A percentile compares a stretch with the other conserved stretches of the same genome.
These are phyloP conservation scores for Clavulina sp. DNA, from an alignment of 768 basidiomycete species.

Conservation along the genomic window DNA sequence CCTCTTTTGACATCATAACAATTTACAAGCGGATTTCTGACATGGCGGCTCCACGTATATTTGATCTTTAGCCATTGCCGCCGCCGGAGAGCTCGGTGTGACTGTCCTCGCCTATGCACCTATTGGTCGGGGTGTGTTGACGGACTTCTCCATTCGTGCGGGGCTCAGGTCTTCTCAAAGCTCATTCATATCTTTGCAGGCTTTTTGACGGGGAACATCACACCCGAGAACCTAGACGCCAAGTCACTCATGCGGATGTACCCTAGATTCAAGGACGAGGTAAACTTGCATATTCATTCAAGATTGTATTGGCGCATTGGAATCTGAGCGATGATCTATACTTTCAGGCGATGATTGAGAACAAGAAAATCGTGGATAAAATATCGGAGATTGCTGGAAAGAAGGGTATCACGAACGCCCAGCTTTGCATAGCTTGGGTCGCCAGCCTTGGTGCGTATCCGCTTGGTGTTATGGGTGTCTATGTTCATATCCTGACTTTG, in stretches of 20 bases:
- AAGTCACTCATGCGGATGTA: slow-evolving; percentile 16
- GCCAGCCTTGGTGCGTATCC: slow-evolving; percentile 15
- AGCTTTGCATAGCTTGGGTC: slow-evolving; percentile 26
- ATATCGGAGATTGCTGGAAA: slow-evolving; percentile 17
- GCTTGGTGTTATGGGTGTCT: no score
- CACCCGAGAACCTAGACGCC: slow-evolving; percentile 20
- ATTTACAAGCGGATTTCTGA: no score
- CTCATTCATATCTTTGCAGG: no score
- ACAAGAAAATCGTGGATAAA: slow-evolving; percentile 22
- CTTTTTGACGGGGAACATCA: slow-evolving; percentile 36
- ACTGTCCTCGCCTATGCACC: slow-evolving; percentile 45
- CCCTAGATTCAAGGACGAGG: slow-evolving; percentile 21
- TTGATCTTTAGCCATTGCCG: slow-evolving; percentile 27
- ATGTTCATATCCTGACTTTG: no score
- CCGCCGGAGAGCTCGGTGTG: slow-evolving; percentile 37
- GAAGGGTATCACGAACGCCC: slow-evolving; percentile 22
- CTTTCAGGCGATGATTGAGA: slow-evolving; percentile 16
- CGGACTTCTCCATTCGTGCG: no score
- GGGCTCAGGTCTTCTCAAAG: no score
- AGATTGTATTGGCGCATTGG: slow-evolving; percentile 11
- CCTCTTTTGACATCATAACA: not conserved
- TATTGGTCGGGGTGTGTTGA: slow-evolving; percentile 33
- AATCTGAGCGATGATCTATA: slow-evolving; percentile 9
- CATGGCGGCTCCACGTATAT: no score
- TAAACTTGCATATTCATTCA: slow-evolving; percentile 8